Evolutionary conservation across 192 early-diverging fungal species (phyloP).

Genomic region (Fimicolochytrium jonesii): DNA sequence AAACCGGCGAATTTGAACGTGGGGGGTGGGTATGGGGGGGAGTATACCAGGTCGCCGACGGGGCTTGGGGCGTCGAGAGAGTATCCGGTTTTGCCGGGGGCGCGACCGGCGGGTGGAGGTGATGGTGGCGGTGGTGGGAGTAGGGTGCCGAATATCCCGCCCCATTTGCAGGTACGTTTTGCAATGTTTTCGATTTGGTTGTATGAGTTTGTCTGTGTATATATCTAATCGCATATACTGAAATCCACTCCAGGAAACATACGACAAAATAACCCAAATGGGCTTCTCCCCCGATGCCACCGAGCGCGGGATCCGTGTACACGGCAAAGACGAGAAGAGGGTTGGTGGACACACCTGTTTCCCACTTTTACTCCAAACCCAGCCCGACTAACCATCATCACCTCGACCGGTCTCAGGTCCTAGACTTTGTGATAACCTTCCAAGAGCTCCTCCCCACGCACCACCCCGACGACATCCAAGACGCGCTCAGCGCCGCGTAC

Average conservation of each 20-base stretch:
- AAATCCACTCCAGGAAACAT: too few relatives aligned
- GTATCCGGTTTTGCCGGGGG: constrained; percentile 6
- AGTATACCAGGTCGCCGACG: too few relatives aligned
- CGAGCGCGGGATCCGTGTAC: constrained; percentile 2
- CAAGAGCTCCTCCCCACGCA: background rate
- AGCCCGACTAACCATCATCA: background rate
- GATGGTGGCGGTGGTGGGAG: too few relatives aligned
- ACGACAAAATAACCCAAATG: constrained; percentile 10
- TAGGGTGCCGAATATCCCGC: too few relatives aligned
- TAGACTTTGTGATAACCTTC: constrained; percentile 9
- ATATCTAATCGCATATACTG: too few relatives aligned
- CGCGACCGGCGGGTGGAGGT: background rate
- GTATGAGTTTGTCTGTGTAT: too few relatives aligned
- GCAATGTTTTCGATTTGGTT: too few relatives aligned
- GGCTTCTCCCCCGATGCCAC: constrained; percentile 15
- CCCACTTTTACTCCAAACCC: background rate
- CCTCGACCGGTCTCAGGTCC: background rate
- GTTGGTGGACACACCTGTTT: background rate
- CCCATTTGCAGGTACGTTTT: too few relatives aligned
- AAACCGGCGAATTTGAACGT: constrained; percentile 1
- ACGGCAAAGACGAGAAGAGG: constrained; percentile 21
- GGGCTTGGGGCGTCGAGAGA: background rate
- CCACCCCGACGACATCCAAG: background rate
- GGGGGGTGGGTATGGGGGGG: too few relatives aligned
- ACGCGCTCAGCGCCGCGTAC: constrained; percentile 4